Conservation (phyloP, 345 rosid genomes). For the Cochlearia excelsa region DNA sequence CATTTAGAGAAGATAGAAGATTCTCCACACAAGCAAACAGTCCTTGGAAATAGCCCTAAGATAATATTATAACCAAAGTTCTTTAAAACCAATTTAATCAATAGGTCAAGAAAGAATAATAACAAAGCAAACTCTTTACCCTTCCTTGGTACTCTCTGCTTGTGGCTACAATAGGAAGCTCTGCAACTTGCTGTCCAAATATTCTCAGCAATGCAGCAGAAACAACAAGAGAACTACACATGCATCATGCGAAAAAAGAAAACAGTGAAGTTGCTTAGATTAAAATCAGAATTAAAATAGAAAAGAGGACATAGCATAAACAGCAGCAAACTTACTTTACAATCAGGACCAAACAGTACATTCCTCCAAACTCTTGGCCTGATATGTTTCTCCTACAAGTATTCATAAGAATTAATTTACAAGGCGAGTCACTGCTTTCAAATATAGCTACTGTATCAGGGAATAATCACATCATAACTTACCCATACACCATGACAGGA, state of each 20-base stretch:
- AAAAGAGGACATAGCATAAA: background rate
- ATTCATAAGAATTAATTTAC: slow-evolving; percentile 7
- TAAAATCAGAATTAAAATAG: background rate
- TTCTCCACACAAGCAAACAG: slow-evolving; percentile 79
- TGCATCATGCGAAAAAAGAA: slow-evolving; percentile 7
- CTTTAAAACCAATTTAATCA: background rate
- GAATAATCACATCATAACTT: slow-evolving; percentile 29
- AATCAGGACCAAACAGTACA: slow-evolving; percentile 73
- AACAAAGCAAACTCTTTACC: slow-evolving; percentile 41
- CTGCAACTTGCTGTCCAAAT: slow-evolving; percentile 88
- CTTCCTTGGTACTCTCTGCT: slow-evolving; percentile 85
- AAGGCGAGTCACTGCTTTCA: slow-evolving; percentile 3
- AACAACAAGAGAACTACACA: slow-evolving; percentile 65
- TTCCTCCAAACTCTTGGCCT: slow-evolving; percentile 97
- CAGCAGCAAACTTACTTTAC: slow-evolving; percentile 53
- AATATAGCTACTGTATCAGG: background rate
- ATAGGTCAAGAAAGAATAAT: slow-evolving; percentile 4
- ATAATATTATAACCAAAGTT: background rate
- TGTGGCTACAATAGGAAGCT: slow-evolving; percentile 97
- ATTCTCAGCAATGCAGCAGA: slow-evolving; percentile 95
- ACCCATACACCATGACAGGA: slow-evolving; percentile 98
- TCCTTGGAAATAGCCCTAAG: slow-evolving; percentile 88
- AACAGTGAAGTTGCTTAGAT: slow-evolving; percentile 5
- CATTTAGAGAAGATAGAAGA: slow-evolving; percentile 64
- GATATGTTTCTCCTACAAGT: slow-evolving; percentile 83